Evolutionary conservation across 1,284 basidiomycete genomes (phyloP), one percentile per base, ranked within the genome.

Genomic region (Entoloma clypeatum): DNA sequence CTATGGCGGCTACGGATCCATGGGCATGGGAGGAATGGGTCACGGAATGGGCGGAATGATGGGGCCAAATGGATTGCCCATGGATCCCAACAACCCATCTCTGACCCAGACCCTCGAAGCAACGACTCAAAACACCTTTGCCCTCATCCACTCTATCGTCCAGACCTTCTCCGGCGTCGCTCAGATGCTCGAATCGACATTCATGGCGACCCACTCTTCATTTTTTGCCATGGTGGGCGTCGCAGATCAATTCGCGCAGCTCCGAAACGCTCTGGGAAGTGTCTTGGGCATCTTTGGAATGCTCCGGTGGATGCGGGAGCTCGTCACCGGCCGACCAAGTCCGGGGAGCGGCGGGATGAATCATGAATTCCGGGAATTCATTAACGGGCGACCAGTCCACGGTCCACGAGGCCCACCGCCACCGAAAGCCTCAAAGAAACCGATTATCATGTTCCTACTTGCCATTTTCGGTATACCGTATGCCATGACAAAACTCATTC

Each of bases 141-240:
- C 89, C 13, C 81, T 99, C 43, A 74, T 99, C 33, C 92, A 96
- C 56, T 89, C 86, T 24, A 89, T 99, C 58, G 95, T 99, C 30
- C 91, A 93, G 50, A 96, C 95, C 2, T 97, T 99, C 63, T 81
- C 86, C 0, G 94, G 94, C 9, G 86, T 99, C 47, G 89, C 96
- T 0, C 96, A 99, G 64, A 95, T 99, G 81, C 82, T 99, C 54
- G 95, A 99, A 63, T 87, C 81, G 29, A 99, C 96, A 3, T 99
- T 97, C 66, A 92, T 98, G 87, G 96, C 96, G 3, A 99, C 96
- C 0, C 96, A 99, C 65, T 93, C 90, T 3, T 88, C 83, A 30
- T 99, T 99, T 71, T 99, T 98, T 62, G 95, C 95, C 46, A 97
- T 99, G 89, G 92, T 98, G 41, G 92, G 93, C 47, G 94, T 99